Base-by-base conservation (phyloP, 2,329 filamentous ascomycete genomes). In the Colletotrichum liriopes region DNA sequence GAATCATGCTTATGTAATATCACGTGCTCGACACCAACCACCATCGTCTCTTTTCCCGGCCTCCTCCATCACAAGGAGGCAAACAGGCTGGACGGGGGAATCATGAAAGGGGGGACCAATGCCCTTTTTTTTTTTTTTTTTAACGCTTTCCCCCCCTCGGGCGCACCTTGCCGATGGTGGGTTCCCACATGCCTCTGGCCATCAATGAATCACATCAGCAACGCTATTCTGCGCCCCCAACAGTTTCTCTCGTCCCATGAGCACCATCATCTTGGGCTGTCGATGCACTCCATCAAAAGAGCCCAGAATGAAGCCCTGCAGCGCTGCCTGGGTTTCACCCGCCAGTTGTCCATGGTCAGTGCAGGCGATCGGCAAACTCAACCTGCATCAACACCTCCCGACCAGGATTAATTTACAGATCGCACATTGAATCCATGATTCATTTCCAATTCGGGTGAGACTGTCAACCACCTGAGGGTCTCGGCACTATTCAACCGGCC, bases 41-140 rank as follows among this genome's bases (percentile, higher is more conserved):
- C 60, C 61, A 64, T 55, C 61, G 70, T 72, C 60, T 49, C 60
- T 54, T 68, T 62, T 70, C 66, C 59, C 55, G 70, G 59, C 70
- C 61, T 69, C 66, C 47, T 70, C 65, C 59, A 72, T 72, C 70
- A 26, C 59, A 72, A 70, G 32, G 54, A 72, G 47, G 60, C 65
- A 70, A 70, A 70, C 52, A 66, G 29, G 47, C 45, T 65, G 32
- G 39, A 65, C 65, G 70, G 60, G 70, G 70, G 65, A 60, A 65
- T 65, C 60, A 59, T 20, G 39, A 70, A 43, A 55, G 65, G 67
- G 58, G 70, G 65, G 59, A 72, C 70, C 59, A 69, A 60, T 69
- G 65, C 66, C 60, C 64, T 72, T 68, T 69, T 72, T 68, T 59
- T 68, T 69, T 72, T 68, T 59, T 32, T 52, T 23, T 20, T 35